A percentile compares a stretch with the other conserved stretches of the same genome.
Conservation (phyloP, 139 green algal genomes). For the Choricystis sp. region DNA sequence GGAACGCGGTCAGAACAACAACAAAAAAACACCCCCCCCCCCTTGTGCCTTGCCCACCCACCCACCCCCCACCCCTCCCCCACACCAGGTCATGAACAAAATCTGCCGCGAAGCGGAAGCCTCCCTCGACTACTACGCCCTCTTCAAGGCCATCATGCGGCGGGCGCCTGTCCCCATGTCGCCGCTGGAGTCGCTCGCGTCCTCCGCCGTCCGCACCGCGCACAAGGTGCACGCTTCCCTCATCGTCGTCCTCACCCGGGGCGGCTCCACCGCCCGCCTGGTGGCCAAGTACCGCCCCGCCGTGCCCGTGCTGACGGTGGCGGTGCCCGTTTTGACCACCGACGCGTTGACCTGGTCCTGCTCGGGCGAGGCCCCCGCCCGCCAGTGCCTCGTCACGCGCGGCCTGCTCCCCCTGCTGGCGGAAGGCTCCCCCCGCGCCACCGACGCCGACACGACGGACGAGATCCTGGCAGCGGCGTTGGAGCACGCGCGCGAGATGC, state of each 20-base stretch:
- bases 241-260: constrained; percentile 78
- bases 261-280: constrained; percentile 72
- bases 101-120: constrained; percentile 85
- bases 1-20: neutral
- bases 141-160: constrained; percentile 86
- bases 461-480: constrained; percentile 46
- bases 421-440: constrained; percentile 65
- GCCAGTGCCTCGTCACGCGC: constrained; percentile 71
- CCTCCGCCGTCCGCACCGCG: constrained; percentile 83
- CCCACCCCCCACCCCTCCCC: neutral
- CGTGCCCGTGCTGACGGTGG: constrained; percentile 80
- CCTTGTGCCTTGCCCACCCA: neutral
- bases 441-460: constrained; percentile 81
- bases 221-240: constrained; percentile 84
- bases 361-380: constrained; percentile 60
- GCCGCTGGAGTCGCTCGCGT: constrained; percentile 85
- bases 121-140: constrained; percentile 80
- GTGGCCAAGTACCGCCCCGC: constrained; percentile 84
- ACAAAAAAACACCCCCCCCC: neutral
- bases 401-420: constrained; percentile 80
- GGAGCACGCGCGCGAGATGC: constrained; percentile 50
- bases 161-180: constrained; percentile 76
- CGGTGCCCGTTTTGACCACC: constrained; percentile 75
- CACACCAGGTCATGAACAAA: constrained; percentile 64
- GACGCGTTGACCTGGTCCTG: constrained; percentile 84